Evolutionary conservation across 306 rosid genomes (phyloP), one percentile per base, ranked within the genome.

Genomic region (Canavalia ensiformis): DNA sequence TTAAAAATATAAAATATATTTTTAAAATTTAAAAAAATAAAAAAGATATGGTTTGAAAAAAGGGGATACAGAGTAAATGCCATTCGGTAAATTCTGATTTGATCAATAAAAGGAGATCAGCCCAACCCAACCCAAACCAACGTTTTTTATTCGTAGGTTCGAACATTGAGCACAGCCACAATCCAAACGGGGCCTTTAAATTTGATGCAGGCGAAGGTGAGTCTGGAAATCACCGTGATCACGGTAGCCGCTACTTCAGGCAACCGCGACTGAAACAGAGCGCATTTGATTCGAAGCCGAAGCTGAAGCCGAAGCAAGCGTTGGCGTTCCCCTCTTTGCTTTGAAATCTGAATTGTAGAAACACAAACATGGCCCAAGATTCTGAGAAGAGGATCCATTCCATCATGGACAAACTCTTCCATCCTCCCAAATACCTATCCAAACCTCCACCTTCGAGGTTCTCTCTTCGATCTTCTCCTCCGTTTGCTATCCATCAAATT

Each of bases 361-460:
- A 29, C 39, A 10, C 37, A 28, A n/a, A 47, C 7, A 95, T 95
- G 98, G 80, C 84, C 7, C 78, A 91, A 56, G 97, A 93, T 85
- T 90, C 98, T 1, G 98, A 92, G 90, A 92, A 89, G 85, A 88
- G 91, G 78, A 86, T 95, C 76, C 89, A 84, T 82, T 80, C 96
- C 52, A 83, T 93, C 77, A 92, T 95, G 97, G 92, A 93, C 87
- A 95, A 86, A 89, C 96, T 95, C 59, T 93, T 87, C 60, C 90
- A 86, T 71, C 74, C 94, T 72, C 86, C 95, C 66, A 89, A 88
- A 83, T 76, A 92, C 46, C 6, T 70, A 5, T 85, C 91, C 1
- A 64, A 30, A 55, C 77, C 90, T 67, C 87, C 97, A 82, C 84
- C 90, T 52, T 81, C 92, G 87, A 90, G 98, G 98, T 94, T 72